These are phyloP conservation scores for Pseudogymnoascus sp. DNA, from an alignment of 2,329 filamentous ascomycete species.

Conservation along the genomic window DNA sequence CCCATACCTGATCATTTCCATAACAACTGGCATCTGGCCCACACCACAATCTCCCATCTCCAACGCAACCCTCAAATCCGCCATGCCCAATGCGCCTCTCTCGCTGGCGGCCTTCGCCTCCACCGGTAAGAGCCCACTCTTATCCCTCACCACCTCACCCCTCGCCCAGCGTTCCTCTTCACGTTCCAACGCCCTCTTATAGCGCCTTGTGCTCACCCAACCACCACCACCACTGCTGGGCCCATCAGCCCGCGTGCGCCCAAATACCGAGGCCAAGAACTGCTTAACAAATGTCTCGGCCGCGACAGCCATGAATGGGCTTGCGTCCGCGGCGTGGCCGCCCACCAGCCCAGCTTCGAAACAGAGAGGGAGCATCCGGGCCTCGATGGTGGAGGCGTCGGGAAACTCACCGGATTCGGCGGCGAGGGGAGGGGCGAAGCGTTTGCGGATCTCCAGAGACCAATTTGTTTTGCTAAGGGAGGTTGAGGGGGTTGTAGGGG, in stretches of 20 bases:
- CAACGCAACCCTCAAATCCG: conserved; percentile 70
- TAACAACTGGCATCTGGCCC: conserved; percentile 69
- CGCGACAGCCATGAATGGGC: conserved; percentile 58
- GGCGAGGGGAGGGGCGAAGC: conserved; percentile 57
- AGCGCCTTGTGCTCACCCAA: conserved; percentile 75
- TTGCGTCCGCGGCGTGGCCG: conserved; percentile 54
- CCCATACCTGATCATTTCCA: conserved; percentile 61
- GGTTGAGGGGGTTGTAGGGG: neutral
- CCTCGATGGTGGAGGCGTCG: conserved; percentile 56
- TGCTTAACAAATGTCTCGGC: conserved; percentile 64
- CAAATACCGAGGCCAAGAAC: conserved; percentile 56
- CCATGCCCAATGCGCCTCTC: conserved; percentile 66
- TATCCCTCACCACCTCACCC: conserved; percentile 70
- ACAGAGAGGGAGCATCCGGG: conserved; percentile 62
- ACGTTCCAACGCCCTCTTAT: conserved; percentile 63
- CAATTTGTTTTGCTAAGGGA: conserved; percentile 42
- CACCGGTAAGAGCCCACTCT: conserved; percentile 70
- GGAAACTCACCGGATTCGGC: conserved; percentile 66
- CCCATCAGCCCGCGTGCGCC: conserved; percentile 58
- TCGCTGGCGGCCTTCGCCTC: conserved; percentile 72
- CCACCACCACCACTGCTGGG: conserved; percentile 58
- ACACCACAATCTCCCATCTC: conserved; percentile 71
- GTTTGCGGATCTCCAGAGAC: conserved; percentile 62
- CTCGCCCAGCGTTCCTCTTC: conserved; percentile 69
- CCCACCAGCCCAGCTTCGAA: conserved; percentile 58